These are phyloP conservation scores for Lepidium africanum DNA, from an alignment of 345 rosid genomes.

Conservation along the genomic window DNA sequence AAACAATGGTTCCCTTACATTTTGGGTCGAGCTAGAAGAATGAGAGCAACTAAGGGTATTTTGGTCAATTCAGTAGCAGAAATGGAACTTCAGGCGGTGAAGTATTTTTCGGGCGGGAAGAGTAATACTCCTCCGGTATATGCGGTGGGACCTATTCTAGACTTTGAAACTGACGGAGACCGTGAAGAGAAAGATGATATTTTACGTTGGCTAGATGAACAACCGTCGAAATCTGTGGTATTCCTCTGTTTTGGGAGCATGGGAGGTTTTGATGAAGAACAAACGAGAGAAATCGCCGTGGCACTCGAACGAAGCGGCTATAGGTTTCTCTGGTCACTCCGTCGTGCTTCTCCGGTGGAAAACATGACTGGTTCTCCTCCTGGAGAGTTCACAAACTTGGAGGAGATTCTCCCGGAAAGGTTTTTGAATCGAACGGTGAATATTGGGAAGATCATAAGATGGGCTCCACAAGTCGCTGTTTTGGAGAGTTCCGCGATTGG, in stretches of 20 bases:
- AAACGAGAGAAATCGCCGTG: constrained; percentile 37
- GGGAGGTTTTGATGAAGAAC: constrained; percentile 44
- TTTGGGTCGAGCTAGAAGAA: not conserved
- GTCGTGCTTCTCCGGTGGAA: not conserved
- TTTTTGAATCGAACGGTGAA: constrained; percentile 34
- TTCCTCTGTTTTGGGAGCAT: constrained; percentile 63
- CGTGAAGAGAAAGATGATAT: constrained; percentile 12
- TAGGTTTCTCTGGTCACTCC: constrained; percentile 56
- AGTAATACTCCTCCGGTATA: constrained; percentile 23
- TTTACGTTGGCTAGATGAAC: constrained; percentile 41
- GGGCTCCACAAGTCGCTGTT: constrained; percentile 50
- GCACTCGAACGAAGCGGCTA: constrained; percentile 40
- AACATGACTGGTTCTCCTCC: not conserved
- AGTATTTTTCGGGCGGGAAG: not conserved
- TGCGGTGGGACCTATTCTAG: constrained; percentile 45
- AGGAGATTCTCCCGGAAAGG: constrained; percentile 33
- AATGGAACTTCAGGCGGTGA: constrained; percentile 32
- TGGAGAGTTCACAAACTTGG: constrained; percentile 7
- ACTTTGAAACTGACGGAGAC: not conserved
- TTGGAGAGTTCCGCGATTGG: constrained; percentile 33
- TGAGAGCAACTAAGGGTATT: constrained; percentile 31
- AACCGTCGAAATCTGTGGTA: constrained; percentile 42
- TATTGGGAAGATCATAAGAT: constrained; percentile 34
- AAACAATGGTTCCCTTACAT: not conserved
- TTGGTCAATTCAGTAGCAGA: constrained; percentile 36